These are phyloP conservation scores for Alternaria consortialis DNA, from an alignment of 2,329 filamentous ascomycete genomes.

Conservation along the genomic window DNA sequence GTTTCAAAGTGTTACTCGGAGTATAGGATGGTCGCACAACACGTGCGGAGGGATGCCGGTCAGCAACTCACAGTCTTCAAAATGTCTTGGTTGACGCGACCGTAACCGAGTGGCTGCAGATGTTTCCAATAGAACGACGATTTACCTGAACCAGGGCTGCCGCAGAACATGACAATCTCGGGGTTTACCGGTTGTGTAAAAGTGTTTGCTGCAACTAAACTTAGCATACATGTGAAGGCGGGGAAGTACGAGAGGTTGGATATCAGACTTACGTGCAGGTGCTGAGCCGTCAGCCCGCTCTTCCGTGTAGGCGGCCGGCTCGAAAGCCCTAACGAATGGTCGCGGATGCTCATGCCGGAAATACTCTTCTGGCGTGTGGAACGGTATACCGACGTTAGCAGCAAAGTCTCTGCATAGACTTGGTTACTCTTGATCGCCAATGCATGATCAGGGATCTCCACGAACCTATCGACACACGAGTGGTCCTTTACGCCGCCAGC, in stretches of 20 bases:
- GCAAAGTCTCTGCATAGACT: slow-evolving; percentile 72
- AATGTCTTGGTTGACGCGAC: slow-evolving; percentile 88
- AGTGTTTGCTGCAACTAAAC: slow-evolving; percentile 33
- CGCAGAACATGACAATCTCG: slow-evolving; percentile 86
- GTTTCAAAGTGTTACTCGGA: slow-evolving; percentile 48
- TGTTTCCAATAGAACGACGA: slow-evolving; percentile 87
- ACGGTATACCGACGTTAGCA: slow-evolving; percentile 80
- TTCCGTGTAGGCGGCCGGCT: slow-evolving; percentile 62
- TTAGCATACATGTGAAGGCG: slow-evolving; percentile 29
- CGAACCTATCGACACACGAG: slow-evolving; percentile 67
- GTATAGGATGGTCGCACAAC: slow-evolving; percentile 31
- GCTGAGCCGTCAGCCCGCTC: slow-evolving; percentile 36
- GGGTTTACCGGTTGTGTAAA: slow-evolving; percentile 69
- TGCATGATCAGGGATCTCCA: slow-evolving; percentile 20
- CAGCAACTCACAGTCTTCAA: slow-evolving; percentile 71
- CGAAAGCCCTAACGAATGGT: slow-evolving; percentile 74
- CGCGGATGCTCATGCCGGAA: slow-evolving; percentile 75
- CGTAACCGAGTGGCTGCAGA: slow-evolving; percentile 80
- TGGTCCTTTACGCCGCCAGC: slow-evolving; percentile 61
- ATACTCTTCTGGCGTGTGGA: slow-evolving; percentile 90
- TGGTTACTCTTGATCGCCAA: slow-evolving; percentile 17
- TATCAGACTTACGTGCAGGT: slow-evolving; percentile 44
- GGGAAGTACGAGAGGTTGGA: slow-evolving; percentile 22
- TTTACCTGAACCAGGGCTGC: slow-evolving; percentile 89
- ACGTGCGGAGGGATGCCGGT: slow-evolving; percentile 27